Base-by-base conservation (phyloP, 2,329 filamentous ascomycete species). In the Cladosporium sp. region DNA sequence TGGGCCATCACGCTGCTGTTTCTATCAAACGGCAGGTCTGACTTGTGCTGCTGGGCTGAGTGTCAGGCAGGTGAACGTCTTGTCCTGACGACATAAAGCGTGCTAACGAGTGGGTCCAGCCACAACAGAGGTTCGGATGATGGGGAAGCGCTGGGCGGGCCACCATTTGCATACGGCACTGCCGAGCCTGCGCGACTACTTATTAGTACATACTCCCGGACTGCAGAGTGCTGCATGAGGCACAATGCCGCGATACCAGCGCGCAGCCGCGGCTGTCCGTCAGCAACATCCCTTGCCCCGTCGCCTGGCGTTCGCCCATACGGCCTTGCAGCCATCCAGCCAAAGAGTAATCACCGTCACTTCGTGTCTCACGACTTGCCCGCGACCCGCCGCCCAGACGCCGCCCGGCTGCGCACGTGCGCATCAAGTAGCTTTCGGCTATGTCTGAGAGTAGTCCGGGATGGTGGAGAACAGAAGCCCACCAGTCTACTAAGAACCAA, bases 81-180 rank as follows among this genome's bases (percentile, higher is more conserved):
- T 22, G 46, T 49, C 46, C 42, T 49, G 46, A 49, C 46, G 46
- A 42, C 46, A 49, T 49, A n/a, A 42, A 49, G 38, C 46, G 35
- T 11, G 46, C 46, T 49, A 49, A 38, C 37, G 46, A 31, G 46
- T 49, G 46, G 46, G 37, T 37, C 46, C 13, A 38, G 13, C 35
- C 35, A 37, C 16, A 18, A 18, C 3, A 18, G 16, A 18, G 16
- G 16, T 18, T 28, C 22, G 22, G 22, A 28, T 28, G 16, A 49
- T 49, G 46, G 46, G 46, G 46, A 19, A 22, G 42, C 32, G 46
- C 46, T 46, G 28, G 32, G 22, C 4, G 22, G 22, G 22, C 22
- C 22, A 28, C 22, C 22, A 28, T 7, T 7, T 28, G 22, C 22
- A 28, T 28, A 7, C 22, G 5, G 22, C 22, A 7, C 22, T 28